These are phyloP conservation scores for Cordyceps cicadae DNA, from an alignment of 2,329 filamentous ascomycete genomes.

Conservation along the genomic window DNA sequence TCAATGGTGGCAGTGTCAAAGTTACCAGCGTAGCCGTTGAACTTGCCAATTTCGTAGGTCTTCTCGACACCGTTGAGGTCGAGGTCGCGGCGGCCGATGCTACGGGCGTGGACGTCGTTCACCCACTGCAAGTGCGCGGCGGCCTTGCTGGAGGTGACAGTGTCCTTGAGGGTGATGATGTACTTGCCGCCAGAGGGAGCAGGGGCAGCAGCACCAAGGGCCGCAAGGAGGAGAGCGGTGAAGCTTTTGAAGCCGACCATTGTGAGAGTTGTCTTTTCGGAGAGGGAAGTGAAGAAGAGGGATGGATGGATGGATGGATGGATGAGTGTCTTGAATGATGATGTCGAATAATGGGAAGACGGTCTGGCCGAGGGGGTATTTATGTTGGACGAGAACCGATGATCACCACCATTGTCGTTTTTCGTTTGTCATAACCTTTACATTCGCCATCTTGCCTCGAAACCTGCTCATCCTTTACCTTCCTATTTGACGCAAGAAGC, in stretches of 20 bases:
- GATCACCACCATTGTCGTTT: background rate
- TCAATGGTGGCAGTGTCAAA: conserved; percentile 35
- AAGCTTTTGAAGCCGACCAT: conserved; percentile 18
- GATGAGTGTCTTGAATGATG: background rate
- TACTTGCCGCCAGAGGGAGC: conserved; percentile 25
- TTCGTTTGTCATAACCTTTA: background rate
- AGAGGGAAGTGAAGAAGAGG: background rate
- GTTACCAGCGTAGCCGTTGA: conserved; percentile 34
- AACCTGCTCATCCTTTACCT: background rate
- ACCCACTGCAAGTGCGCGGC: conserved; percentile 29
- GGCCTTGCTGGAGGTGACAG: conserved; percentile 22
- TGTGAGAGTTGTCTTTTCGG: background rate
- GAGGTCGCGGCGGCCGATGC: conserved; percentile 25
- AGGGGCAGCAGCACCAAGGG: conserved; percentile 11
- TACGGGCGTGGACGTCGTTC: conserved; percentile 23
- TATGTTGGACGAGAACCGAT: background rate
- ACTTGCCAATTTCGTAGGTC: conserved; percentile 24
- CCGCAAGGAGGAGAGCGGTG: conserved; percentile 14
- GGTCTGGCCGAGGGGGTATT: background rate
- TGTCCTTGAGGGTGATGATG: conserved; percentile 37
- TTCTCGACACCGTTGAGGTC: conserved; percentile 24
- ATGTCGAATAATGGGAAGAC: background rate
- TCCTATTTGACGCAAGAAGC: background rate
- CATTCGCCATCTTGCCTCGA: background rate
- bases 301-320: background rate